Percentiles rank a stretch among this genome's conserved stretches.
phyloP scores from a whole-genome alignment of 352 stramenopile species.

The Plasmopara muralis region DNA sequence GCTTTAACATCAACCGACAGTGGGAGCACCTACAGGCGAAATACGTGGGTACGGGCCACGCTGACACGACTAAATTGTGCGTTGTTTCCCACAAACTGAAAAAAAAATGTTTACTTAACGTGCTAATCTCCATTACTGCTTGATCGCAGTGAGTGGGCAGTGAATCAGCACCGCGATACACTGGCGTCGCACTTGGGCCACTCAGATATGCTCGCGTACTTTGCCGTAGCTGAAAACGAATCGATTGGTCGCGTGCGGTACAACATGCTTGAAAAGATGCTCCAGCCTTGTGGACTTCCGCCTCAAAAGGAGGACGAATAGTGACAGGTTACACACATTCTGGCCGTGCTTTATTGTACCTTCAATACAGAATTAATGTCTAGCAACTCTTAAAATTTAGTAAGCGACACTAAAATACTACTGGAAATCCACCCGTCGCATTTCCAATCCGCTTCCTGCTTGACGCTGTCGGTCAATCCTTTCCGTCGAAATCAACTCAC shows the following conservation, averaged over 20 bases:
- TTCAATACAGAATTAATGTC: too few species aligned
- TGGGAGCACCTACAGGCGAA: slow-evolving; percentile 93
- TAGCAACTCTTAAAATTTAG: too few species aligned
- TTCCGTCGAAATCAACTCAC: slow-evolving; percentile 2
- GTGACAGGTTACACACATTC: background rate
- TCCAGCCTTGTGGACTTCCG: slow-evolving; percentile 70
- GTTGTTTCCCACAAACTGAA: slow-evolving; percentile 10
- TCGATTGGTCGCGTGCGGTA: slow-evolving; percentile 84
- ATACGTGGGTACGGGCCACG: slow-evolving; percentile 93
- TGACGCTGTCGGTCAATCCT: too few species aligned
- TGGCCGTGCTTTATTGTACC: too few species aligned
- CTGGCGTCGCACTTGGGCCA: slow-evolving; percentile 95
- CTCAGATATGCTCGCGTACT: slow-evolving; percentile 97
- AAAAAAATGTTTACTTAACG: too few species aligned
- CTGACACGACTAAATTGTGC: slow-evolving; percentile 96
- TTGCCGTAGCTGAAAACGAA: slow-evolving; percentile 97
- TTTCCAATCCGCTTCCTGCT: too few species aligned
- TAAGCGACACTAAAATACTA: too few species aligned
- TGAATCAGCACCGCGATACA: slow-evolving; percentile 98
- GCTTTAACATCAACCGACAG: slow-evolving; percentile 90
- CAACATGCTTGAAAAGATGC: slow-evolving; percentile 69
- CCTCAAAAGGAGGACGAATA: slow-evolving; percentile 75
- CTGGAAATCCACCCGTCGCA: too few species aligned
- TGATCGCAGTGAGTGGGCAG: slow-evolving; percentile 89
- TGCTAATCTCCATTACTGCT: background rate